phyloP scores from a whole-genome alignment of 495 filamentous ascomycete genomes.

The Trichodelitschia bisporula region DNA sequence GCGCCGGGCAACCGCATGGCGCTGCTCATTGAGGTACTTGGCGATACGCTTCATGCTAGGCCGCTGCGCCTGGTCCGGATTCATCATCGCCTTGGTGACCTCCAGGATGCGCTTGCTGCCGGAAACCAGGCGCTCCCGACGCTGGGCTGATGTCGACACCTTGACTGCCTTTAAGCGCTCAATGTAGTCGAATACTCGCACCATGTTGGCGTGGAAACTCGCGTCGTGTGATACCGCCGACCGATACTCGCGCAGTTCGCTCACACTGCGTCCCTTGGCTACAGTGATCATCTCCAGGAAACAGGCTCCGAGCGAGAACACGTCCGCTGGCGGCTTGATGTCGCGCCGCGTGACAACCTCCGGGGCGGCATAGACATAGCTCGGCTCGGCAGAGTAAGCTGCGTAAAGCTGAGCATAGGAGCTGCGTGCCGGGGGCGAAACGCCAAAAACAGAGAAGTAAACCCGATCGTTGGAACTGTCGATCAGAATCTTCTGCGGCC shows the following conservation, averaged over 20 bases:
- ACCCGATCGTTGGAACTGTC: slow-evolving; percentile 7
- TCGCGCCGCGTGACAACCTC: slow-evolving; percentile 7
- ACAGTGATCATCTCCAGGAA: slow-evolving; percentile 11
- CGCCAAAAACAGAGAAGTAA: slow-evolving; percentile 8
- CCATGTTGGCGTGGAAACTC: slow-evolving; percentile 11
- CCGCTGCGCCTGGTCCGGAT: too few relatives aligned
- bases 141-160: too few relatives aligned
- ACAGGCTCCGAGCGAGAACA: slow-evolving; percentile 8
- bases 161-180: too few relatives aligned
- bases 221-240: slow-evolving; percentile 4
- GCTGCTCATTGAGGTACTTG: too few relatives aligned
- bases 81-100: too few relatives aligned
- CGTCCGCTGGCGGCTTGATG: slow-evolving; percentile 5
- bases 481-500: slow-evolving; percentile 12
- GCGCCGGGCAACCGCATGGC: too few relatives aligned
- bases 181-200: slow-evolving; percentile 9
- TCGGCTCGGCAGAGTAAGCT: slow-evolving; percentile 4
- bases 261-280: slow-evolving; percentile 4
- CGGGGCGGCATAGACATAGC: slow-evolving; percentile 11
- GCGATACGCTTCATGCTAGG: too few relatives aligned
- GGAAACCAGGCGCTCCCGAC: too few relatives aligned
- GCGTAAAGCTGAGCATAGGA: slow-evolving; percentile 3
- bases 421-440: slow-evolving; percentile 3
- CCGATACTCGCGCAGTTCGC: slow-evolving; percentile 6
- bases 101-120: too few relatives aligned